Conservation (phyloP, 306 rosid species). For the Prunus mume region DNA sequence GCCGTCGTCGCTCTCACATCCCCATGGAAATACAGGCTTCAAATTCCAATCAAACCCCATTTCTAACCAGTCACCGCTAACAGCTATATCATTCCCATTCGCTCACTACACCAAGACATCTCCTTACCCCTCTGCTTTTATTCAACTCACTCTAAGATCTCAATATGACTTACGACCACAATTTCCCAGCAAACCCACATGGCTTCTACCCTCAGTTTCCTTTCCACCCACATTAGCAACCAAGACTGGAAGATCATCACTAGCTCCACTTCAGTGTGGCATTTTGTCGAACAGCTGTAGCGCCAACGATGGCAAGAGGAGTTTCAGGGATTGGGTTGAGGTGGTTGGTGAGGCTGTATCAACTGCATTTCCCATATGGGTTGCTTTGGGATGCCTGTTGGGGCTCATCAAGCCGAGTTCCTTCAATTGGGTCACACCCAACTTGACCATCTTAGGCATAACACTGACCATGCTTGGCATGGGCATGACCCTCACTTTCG, state of each 20-base stretch:
- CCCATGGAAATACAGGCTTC: slow-evolving; percentile 22
- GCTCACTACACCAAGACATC: background rate
- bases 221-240: background rate
- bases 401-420: slow-evolving; percentile 56
- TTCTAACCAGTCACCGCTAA: background rate
- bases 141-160: slow-evolving; percentile 2
- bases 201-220: background rate
- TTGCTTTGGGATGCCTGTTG: slow-evolving; percentile 60
- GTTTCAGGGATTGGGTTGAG: slow-evolving; percentile 59
- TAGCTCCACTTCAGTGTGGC: slow-evolving; percentile 46
- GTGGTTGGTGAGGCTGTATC: slow-evolving; percentile 48
- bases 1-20: slow-evolving; percentile 39
- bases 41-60: slow-evolving; percentile 19
- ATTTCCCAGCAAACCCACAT: background rate
- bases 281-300: slow-evolving; percentile 46
- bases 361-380: slow-evolving; percentile 81
- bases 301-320: slow-evolving; percentile 22
- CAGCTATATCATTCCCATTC: background rate
- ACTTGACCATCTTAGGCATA: slow-evolving; percentile 51
- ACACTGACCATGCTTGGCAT: slow-evolving; percentile 74
- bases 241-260: background rate
- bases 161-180: slow-evolving; percentile 14
- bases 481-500: slow-evolving; percentile 94
- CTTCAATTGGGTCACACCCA: slow-evolving; percentile 73
- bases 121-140: slow-evolving; percentile 12